These are phyloP conservation scores for Amanita pallidorosea DNA, from an alignment of 768 basidiomycete species.

Conservation along the genomic window DNA sequence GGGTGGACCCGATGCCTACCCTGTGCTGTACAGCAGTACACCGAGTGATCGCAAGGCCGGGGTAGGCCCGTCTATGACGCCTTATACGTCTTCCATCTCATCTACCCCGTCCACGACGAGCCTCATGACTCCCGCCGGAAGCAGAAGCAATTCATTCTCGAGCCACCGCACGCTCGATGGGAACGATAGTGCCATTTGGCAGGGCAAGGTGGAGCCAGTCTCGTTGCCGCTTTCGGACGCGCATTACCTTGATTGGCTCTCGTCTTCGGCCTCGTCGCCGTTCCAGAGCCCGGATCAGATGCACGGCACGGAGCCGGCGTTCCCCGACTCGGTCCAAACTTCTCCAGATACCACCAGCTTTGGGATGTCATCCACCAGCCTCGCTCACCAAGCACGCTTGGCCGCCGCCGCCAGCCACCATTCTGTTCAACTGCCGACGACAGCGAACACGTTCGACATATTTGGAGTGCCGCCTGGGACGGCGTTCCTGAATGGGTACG, in stretches of 20 bases:
- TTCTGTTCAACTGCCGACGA: background rate
- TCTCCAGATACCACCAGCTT: background rate
- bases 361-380: background rate
- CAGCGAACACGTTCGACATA: background rate
- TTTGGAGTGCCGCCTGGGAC: background rate
- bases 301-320: background rate
- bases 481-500: background rate
- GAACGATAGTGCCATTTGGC: background rate
- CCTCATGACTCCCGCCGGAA: background rate
- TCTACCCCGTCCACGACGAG: background rate
- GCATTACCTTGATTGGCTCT: slow-evolving; percentile 3
- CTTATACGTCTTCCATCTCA: background rate
- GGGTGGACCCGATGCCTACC: background rate
- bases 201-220: slow-evolving; percentile 3
- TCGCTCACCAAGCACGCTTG: background rate
- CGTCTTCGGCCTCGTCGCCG: background rate
- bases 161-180: background rate
- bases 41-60: background rate
- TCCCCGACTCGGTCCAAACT: background rate
- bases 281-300: slow-evolving; percentile 1
- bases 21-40: background rate
- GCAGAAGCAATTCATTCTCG: slow-evolving; percentile 2
- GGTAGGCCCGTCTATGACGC: background rate
- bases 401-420: background rate
- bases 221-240: background rate